Evolutionary conservation across 2,329 filamentous ascomycete genomes (phyloP).

Genomic region (Macrophomina tecta): DNA sequence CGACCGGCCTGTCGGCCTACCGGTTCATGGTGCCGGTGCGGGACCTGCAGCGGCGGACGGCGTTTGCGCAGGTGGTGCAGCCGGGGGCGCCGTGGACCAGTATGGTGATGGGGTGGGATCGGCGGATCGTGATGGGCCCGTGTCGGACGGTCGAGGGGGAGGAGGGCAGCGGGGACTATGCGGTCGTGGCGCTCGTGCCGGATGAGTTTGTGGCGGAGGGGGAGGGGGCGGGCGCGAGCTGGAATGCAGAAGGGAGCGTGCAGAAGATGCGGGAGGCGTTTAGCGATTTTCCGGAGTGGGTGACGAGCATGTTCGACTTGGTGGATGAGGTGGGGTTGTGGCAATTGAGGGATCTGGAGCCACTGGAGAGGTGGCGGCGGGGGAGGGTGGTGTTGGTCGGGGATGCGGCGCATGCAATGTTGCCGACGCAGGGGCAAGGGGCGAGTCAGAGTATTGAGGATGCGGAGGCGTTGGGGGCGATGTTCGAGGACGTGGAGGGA

Average conservation of each 20-base stretch:
- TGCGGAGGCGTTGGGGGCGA: conserved; percentile 50
- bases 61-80: conserved; percentile 41
- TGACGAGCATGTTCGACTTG: conserved; percentile 40
- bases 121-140: conserved; percentile 55
- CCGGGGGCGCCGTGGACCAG: conserved; percentile 50
- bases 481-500: conserved; percentile 15
- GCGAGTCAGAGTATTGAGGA: conserved; percentile 64
- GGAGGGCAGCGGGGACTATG: conserved; percentile 46
- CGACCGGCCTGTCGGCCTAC: conserved; percentile 49
- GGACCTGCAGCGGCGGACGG: conserved; percentile 32
- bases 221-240: conserved; percentile 43
- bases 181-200: conserved; percentile 54
- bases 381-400: conserved; percentile 60
- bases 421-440: conserved; percentile 61
- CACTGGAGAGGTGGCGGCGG: conserved; percentile 52
- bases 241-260: conserved; percentile 47
- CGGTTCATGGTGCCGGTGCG: conserved; percentile 43
- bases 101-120: conserved; percentile 54
- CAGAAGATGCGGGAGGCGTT: conserved; percentile 49
- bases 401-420: conserved; percentile 64
- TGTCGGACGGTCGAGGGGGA: conserved; percentile 36
- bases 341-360: conserved; percentile 54
- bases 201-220: conserved; percentile 51
- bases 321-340: conserved; percentile 49
- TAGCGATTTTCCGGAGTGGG: conserved; percentile 51